A percentile compares a stretch with the other conserved stretches of the same genome.
phyloP scores from a whole-genome alignment of 345 rosid genomes.

The Barbarea vulgaris region DNA sequence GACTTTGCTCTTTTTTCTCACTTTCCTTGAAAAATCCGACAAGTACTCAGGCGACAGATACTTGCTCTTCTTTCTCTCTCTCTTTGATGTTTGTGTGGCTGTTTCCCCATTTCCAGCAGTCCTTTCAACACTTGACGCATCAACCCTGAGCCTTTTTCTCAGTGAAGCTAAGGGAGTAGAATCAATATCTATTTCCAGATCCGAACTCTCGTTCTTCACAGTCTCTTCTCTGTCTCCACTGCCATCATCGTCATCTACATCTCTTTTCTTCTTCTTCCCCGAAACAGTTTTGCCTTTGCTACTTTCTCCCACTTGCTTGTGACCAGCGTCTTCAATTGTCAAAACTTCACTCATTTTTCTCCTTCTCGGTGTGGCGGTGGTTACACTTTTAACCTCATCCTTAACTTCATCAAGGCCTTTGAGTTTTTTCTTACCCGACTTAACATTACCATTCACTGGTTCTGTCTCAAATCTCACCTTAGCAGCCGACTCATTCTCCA shows the following conservation, averaged over 20 bases:
- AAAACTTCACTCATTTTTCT: slow-evolving; percentile 30
- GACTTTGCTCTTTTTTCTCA: slow-evolving; percentile 30
- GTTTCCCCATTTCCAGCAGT: slow-evolving; percentile 34
- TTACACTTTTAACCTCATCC: slow-evolving; percentile 18
- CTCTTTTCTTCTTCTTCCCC: slow-evolving; percentile 41
- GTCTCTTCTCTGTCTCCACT: slow-evolving; percentile 26
- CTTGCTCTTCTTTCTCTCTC: slow-evolving; percentile 91
- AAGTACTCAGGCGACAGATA: slow-evolving; percentile 83
- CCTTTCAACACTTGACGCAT: slow-evolving; percentile 7
- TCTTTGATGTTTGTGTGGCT: slow-evolving; percentile 37
- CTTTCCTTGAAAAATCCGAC: slow-evolving; percentile 35
- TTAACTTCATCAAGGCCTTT: slow-evolving; percentile 36
- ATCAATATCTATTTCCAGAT: slow-evolving; percentile 35
- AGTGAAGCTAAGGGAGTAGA: slow-evolving; percentile 35
- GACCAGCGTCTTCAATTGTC: slow-evolving; percentile 24
- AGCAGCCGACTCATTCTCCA: slow-evolving; percentile 48
- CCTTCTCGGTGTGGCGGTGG: slow-evolving; percentile 16
- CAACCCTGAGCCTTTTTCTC: slow-evolving; percentile 36
- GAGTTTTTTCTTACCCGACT: slow-evolving; percentile 43
- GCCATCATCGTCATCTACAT: slow-evolving; percentile 13
- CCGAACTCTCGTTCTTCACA: neutral
- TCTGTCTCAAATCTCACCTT: slow-evolving; percentile 35
- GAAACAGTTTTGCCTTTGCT: slow-evolving; percentile 29
- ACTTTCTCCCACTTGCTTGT: slow-evolving; percentile 34
- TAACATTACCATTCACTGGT: slow-evolving; percentile 17